Base-by-base conservation (phyloP, 768 basidiomycete species). In the Candolleomyces eurysporus region DNA sequence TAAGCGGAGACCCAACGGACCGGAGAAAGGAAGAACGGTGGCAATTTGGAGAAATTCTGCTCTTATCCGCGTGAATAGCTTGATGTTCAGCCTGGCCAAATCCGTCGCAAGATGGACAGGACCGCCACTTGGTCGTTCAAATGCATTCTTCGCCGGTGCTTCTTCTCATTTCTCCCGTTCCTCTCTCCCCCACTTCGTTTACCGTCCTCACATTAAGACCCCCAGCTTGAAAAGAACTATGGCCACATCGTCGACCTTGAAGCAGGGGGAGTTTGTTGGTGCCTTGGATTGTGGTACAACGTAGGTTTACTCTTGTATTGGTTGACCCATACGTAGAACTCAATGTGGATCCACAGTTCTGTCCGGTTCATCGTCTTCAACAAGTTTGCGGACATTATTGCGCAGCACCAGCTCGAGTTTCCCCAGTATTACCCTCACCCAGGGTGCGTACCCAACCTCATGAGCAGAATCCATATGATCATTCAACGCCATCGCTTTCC, bases 221-320 rank as follows among this genome's bases (percentile, higher is more conserved):
- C 32, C 36, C 56, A 40, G 4, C 26, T 26, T 26, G 26, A 26
- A 26, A 26, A 26, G 26, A 26, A 26, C 26, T 26, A 26, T 26
- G 26, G 26, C 26, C 4, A 26, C 26, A 26, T 2, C 26, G 26
- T 26, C 26, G 26, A 26, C 26, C 63, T 72, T 76, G 57, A 87
- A 84, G 68, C 82, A 84, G 67, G 88, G 87, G 61, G 88, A 94
- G 71, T 94, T 96, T 72, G 88, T 97, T 48, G 95, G 93, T 59
- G 92, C 93, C 54, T 80, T 97, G 62, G 95, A 97, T 74, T 96
- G 95, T 69, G 95, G 95, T 45, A 97, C 95, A 53, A 97, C 95
- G 94, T 95, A 67, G 71, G 91, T 77, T 39, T 58, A 14, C 36
- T 40, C 26, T 9, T 19, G n/a, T n/a, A n/a, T 32, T 46, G 54